Conservation (phyloP, 2,329 filamentous ascomycete species). For the Ophiostoma ulmi region DNA sequence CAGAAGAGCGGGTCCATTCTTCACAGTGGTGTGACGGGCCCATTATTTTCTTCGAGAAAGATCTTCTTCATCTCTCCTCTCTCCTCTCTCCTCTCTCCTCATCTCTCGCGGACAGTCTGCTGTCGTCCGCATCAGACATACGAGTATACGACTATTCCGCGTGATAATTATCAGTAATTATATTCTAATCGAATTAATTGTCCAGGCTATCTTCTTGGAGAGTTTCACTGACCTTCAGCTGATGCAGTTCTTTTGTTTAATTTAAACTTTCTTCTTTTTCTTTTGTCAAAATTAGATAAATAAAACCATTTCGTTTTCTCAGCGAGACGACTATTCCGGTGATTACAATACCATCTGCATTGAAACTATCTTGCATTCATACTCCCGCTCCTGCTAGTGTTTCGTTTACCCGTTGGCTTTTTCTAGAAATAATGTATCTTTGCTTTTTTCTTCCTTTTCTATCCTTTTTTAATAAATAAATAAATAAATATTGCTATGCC, state of each 20-base stretch:
- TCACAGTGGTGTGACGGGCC: background rate
- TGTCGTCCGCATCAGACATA: background rate
- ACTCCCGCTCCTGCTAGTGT: background rate
- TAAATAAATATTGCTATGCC: no score
- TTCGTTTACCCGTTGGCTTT: background rate
- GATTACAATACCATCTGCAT: background rate
- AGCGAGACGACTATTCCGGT: no score
- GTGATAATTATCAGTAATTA: background rate
- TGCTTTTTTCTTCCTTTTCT: no score
- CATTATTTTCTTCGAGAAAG: conserved; percentile 9
- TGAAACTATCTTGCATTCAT: background rate
- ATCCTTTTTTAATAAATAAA: no score
- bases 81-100: background rate
- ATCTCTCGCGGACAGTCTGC: background rate
- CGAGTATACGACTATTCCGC: background rate
- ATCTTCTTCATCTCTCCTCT: background rate
- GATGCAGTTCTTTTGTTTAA: background rate
- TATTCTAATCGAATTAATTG: background rate
- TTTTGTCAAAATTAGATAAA: no score
- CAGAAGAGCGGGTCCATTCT: background rate
- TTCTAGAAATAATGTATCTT: no score
- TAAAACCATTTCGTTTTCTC: no score
- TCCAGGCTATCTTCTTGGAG: background rate
- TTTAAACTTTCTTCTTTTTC: background rate
- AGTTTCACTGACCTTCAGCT: background rate